These are phyloP conservation scores for Eragrostis curvula DNA, from an alignment of 176 grass and related monocot genomes.

Conservation along the genomic window DNA sequence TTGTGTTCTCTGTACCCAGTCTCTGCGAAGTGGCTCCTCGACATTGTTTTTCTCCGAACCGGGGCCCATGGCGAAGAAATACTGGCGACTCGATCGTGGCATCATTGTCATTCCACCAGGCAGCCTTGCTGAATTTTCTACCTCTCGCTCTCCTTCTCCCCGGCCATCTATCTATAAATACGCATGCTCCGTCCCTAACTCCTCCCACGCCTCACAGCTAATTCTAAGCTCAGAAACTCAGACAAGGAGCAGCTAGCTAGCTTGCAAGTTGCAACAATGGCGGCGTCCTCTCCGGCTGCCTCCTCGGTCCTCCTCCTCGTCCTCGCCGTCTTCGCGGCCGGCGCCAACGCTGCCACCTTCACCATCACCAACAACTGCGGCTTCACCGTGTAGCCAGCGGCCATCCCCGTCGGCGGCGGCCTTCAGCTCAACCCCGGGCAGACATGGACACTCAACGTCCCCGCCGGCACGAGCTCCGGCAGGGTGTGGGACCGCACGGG, in stretches of 20 bases:
- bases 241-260: no score
- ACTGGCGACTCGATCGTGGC: no score
- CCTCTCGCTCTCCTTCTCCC: no score
- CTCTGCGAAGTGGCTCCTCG: no score
- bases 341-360: slow-evolving; percentile 32
- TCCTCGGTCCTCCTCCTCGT: background rate
- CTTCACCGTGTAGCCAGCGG: slow-evolving; percentile 56
- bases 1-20: no score
- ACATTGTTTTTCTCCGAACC: no score
- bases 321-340: background rate
- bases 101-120: no score
- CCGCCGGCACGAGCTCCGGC: background rate
- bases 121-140: no score
- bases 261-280: background rate
- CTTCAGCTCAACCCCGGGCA: background rate
- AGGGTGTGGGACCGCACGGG: slow-evolving; percentile 32
- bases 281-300: background rate
- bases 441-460: background rate
- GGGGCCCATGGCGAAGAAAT: no score
- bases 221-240: no score
- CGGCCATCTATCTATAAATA: no score
- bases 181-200: background rate
- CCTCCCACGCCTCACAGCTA: no score
- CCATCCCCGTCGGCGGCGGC: slow-evolving; percentile 14
- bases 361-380: slow-evolving; percentile 56